phyloP scores from a whole-genome alignment of 345 rosid species.

The Populus euphratica region DNA sequence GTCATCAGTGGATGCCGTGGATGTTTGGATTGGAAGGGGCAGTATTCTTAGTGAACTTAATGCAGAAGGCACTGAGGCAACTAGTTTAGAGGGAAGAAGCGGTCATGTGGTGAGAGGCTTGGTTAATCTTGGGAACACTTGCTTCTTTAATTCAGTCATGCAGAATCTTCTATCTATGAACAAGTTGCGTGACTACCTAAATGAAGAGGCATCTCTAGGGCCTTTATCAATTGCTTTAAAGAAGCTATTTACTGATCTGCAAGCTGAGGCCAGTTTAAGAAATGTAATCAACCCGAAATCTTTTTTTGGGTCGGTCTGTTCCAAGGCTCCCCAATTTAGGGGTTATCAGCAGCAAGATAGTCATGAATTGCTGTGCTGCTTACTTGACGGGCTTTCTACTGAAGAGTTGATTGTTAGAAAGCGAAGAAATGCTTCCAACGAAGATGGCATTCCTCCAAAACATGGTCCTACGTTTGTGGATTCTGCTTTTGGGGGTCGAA shows the following conservation, averaged over 20 bases:
- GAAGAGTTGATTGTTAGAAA: slow-evolving; percentile 65
- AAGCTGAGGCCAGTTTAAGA: slow-evolving; percentile 49
- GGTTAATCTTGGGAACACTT: slow-evolving; percentile 92
- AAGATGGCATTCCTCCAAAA: slow-evolving; percentile 31
- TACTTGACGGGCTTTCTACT: slow-evolving; percentile 74
- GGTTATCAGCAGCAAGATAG: slow-evolving; percentile 97
- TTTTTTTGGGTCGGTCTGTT: slow-evolving; percentile 59
- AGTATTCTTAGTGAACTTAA: slow-evolving; percentile 44
- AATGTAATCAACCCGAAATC: slow-evolving; percentile 69
- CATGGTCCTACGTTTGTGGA: slow-evolving; percentile 62
- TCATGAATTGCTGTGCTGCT: slow-evolving; percentile 83
- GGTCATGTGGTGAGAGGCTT: slow-evolving; percentile 69
- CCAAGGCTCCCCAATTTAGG: slow-evolving; percentile 85
- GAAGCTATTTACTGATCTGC: slow-evolving; percentile 67
- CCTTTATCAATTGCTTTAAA: slow-evolving; percentile 64
- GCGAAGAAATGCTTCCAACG: slow-evolving; percentile 34
- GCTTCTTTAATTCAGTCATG: slow-evolving; percentile 92
- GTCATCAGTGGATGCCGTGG: slow-evolving; percentile 47
- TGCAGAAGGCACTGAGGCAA: slow-evolving; percentile 25
- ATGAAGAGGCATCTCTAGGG: slow-evolving; percentile 48
- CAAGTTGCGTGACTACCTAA: slow-evolving; percentile 49
- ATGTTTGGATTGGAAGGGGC: slow-evolving; percentile 61
- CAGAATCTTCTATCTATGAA: slow-evolving; percentile 83
- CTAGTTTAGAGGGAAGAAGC: slow-evolving; percentile 42
- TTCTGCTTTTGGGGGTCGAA: slow-evolving; percentile 75